Conservation (phyloP, 2,329 filamentous ascomycete genomes). For the Cladobotryum mycophilum region DNA sequence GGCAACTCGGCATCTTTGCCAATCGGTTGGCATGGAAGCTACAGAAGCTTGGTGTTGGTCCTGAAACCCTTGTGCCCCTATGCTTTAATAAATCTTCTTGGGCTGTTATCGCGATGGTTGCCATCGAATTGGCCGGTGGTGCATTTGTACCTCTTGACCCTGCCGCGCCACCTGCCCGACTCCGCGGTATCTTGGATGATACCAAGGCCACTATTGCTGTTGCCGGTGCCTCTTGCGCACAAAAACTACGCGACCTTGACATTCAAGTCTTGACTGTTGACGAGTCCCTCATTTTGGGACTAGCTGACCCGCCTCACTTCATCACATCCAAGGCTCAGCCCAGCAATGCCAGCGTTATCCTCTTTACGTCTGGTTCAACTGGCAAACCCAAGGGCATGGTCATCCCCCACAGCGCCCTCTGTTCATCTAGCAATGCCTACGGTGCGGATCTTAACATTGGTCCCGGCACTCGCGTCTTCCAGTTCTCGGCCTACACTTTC, state of each 20-base stretch:
- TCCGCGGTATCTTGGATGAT: constrained; percentile 5
- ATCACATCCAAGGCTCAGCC: background rate
- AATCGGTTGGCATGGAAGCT: too few relatives aligned
- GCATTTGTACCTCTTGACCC: constrained; percentile 6
- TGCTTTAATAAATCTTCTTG: constrained; percentile 8
- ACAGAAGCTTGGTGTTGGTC: too few relatives aligned
- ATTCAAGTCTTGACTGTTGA: background rate
- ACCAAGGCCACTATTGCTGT: too few relatives aligned
- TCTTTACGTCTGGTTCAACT: constrained; percentile 10
- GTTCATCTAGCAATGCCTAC: background rate
- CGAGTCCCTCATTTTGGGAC: background rate
- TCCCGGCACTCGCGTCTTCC: background rate
- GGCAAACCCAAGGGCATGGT: constrained; percentile 7
- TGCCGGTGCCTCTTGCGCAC: background rate
- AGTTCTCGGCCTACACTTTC: constrained; percentile 14
- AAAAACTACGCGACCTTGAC: background rate
- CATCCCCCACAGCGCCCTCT: constrained; percentile 1
- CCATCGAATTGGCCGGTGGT: constrained; percentile 7
- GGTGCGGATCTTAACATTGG: background rate
- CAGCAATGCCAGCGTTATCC: background rate
- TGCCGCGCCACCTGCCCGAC: constrained; percentile 1
- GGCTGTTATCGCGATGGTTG: constrained; percentile 4
- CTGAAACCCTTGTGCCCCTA: background rate
- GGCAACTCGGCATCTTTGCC: background rate
- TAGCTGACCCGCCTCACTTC: background rate